A percentile compares a stretch with the other conserved stretches of the same genome.
Evolutionary conservation across 1,284 basidiomycete species (phyloP).

Genomic region (Heliocybe sulcata): DNA sequence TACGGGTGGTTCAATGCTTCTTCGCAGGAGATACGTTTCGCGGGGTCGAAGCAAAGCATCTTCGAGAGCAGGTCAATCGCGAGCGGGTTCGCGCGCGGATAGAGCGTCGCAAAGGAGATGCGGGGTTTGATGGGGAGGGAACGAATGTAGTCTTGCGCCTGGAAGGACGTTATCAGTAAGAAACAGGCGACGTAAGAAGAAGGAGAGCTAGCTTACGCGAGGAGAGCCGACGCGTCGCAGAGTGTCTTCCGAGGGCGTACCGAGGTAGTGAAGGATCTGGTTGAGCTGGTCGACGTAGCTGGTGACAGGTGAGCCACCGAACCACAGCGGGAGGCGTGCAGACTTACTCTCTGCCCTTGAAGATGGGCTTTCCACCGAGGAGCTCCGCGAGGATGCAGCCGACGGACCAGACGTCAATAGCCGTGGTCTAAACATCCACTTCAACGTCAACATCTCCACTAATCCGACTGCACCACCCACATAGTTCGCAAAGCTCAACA

Average conservation of each 20-base stretch:
- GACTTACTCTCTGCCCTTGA: slow-evolving; percentile 91
- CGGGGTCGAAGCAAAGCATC: slow-evolving; percentile 94
- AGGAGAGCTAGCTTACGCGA: slow-evolving; percentile 49
- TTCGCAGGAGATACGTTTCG: slow-evolving; percentile 92
- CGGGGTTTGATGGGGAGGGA: slow-evolving; percentile 95
- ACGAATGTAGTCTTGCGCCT: slow-evolving; percentile 98
- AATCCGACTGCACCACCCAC: slow-evolving; percentile 35
- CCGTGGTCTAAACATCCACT: slow-evolving; percentile 47
- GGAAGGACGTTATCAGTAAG: slow-evolving; percentile 5
- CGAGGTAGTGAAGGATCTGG: slow-evolving; percentile 96
- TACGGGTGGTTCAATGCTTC: slow-evolving; percentile 95
- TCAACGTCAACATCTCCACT: neutral
- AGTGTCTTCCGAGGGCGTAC: slow-evolving; percentile 95
- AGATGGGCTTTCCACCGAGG: slow-evolving; percentile 95
- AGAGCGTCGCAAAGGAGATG: slow-evolving; percentile 86
- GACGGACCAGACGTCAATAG: slow-evolving; percentile 97
- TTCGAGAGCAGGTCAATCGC: slow-evolving; percentile 91
- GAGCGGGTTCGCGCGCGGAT: slow-evolving; percentile 89
- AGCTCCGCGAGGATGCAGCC: slow-evolving; percentile 98
- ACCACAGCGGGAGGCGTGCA: neutral
- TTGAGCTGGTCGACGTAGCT: slow-evolving; percentile 98
- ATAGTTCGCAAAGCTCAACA: slow-evolving; percentile 96
- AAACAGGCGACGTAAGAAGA: slow-evolving; percentile 2
- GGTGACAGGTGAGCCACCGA: slow-evolving; percentile 2
- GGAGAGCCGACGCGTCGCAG: slow-evolving; percentile 92